Base-by-base conservation (phyloP, 352 stramenopile genomes). In the Phytophthora fragariaefolia region DNA sequence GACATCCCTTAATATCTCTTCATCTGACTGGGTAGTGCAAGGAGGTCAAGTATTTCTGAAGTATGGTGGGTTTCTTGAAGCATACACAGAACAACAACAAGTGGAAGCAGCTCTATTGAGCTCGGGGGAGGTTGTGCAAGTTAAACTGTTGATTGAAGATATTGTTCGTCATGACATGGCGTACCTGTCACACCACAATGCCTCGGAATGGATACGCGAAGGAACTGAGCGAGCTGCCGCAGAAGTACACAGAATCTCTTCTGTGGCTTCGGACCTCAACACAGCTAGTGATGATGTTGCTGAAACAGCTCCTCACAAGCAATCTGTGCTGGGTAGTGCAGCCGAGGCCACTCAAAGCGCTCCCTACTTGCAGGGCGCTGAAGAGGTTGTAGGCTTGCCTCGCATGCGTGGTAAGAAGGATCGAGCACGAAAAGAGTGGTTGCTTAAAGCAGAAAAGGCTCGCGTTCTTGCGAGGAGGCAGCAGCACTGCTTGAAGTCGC, bases 381-480 rank as follows among this genome's bases (percentile, higher is more conserved):
- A 40, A 51, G 43, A 51, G 22, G 26, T 64, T 7, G 8, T 46
- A 1, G 51, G 74, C 17, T 74, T 49, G 9, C 70, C 66, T 42
- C 65, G 66, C 17, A 64, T 51, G 23, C 52, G 58, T 26, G 66
- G 50, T 49, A 72, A 52, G 52, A 66, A 71, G 18, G 66, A 71
- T 43, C 63, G 55, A 27, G 52, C 66, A 9, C 53, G 71, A 8
- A 66, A 82, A 22, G 74, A 79, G 24, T 71, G 73, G 51, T 65
- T 88, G 23, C 55, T 88, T 6, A 73, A 66, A 3, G 69, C 74
- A 17, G 79, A 88, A 69, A 79, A 79, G 15, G 69, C 71, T 50
- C 74, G 74, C 9, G 66, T 88, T 24, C 60, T 85, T 6, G 72
- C 74, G 4, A 75, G 79, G n/a, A 74, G 79, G 38, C 79, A 88